phyloP scores from a whole-genome alignment of 2,329 filamentous ascomycete species.

The Colletotrichum australisinense region DNA sequence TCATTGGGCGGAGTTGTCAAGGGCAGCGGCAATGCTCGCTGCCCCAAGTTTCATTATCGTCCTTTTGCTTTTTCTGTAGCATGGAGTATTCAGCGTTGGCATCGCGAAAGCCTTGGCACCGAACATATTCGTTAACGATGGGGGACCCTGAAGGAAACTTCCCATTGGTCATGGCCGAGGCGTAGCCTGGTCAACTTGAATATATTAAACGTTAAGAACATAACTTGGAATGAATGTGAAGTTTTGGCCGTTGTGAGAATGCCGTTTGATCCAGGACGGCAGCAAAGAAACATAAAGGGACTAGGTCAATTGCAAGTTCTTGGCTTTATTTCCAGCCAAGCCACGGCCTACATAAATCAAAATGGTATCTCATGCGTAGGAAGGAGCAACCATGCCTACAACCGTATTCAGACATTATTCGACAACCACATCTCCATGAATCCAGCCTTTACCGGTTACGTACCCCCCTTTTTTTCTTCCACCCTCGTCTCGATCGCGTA shows the following conservation, averaged over 20 bases:
- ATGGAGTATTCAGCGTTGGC: conserved; percentile 7
- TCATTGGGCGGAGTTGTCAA: conserved; percentile 31
- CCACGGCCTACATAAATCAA: not conserved
- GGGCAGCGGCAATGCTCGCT: not conserved
- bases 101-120: conserved; percentile 9
- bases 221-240: not conserved
- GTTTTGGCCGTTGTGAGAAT: not conserved
- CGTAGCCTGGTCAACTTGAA: not conserved
- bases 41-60: not conserved
- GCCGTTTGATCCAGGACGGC: not conserved
- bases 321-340: no score
- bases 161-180: not conserved
- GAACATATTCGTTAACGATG: not conserved
- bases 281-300: not conserved
- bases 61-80: not conserved
- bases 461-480: not conserved
- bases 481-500: no score
- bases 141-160: not conserved
- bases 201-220: not conserved
- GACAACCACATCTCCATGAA: not conserved
- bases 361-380: not conserved
- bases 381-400: not conserved
- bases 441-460: not conserved
- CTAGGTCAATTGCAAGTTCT: not conserved
- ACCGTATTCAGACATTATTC: not conserved